Base-by-base conservation (phyloP, 1,284 basidiomycete genomes). In the Cryptococcus sp. region DNA sequence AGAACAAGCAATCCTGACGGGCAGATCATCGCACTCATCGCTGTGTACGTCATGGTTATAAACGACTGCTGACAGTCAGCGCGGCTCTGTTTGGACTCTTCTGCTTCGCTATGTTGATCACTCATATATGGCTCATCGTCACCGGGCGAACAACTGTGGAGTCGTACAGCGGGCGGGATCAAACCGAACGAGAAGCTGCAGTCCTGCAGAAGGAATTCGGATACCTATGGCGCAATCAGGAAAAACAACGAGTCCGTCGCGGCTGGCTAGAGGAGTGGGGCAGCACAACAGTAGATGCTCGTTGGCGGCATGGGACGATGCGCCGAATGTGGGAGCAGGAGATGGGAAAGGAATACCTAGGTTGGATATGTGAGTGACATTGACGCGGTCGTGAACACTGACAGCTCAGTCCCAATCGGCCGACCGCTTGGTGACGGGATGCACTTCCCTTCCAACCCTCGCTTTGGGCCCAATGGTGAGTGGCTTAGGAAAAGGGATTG, bases 381-480 rank as follows among this genome's bases (percentile, higher is more conserved):
- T 19, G 47, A 50, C 11, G 23, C 25, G 22, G 10, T 13, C 23
- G 30, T n/a, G 15, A 16, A 13, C 20, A n/a, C 16, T 13, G 1
- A 22, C n/a, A n/a, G 30, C 16, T 1, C 57, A 79, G 78, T 79
- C 2, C 78, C 78, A 0, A 62, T 79, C 8, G 77, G 77, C 2
- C 57, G 63, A 16, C 71, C 78, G 2, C 55, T 63, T 20, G 76
- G 74, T 1, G 72, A 79, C 52, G 78, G 78, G 0, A 35, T 76
- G 16, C 60, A 73, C 38, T 78, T 68, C 59, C 52, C 58, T 1
- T 60, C 65, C 19, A 78, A 78, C 59, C 72, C 72, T 7, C 63
- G 69, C 6, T 78, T 79, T 55, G 78, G 77, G 7, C 72, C 73
- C 0, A 67, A 76, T 54, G 78, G 78, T 2, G 72, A 78, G 57